Percentiles rank a stretch among this genome's conserved stretches.
phyloP scores from a whole-genome alignment of 2,329 filamentous ascomycete genomes.

The Aspergillus texensis region DNA sequence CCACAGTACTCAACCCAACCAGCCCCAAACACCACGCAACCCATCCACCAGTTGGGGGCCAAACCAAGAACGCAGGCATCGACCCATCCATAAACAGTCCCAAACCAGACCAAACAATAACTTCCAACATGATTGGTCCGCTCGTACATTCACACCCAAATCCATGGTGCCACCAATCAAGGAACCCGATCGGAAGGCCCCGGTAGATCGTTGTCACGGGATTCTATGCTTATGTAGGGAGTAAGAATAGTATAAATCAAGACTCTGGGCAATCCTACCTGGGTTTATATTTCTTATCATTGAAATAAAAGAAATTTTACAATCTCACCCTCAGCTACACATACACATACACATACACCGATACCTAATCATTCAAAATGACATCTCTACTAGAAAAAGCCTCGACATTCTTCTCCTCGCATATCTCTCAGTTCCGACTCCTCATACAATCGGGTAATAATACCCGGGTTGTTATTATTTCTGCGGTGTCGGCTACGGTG shows the following conservation, averaged over 20 bases:
- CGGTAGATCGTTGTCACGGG: background rate
- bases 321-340: background rate
- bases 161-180: background rate
- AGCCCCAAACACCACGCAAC: too few relatives aligned
- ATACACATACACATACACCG: too few relatives aligned
- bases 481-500: constrained; percentile 19
- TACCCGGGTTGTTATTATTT: constrained; percentile 12
- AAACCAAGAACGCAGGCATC: too few relatives aligned
- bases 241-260: too few relatives aligned
- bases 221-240: too few relatives aligned
- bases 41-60: too few relatives aligned
- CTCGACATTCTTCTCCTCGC: background rate
- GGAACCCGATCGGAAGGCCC: background rate
- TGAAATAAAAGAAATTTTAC: background rate
- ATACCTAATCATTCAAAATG: background rate
- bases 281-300: too few relatives aligned
- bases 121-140: background rate
- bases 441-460: background rate
- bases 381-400: background rate
- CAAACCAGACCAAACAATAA: too few relatives aligned
- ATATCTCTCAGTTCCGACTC: background rate
- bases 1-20: background rate
- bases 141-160: background rate
- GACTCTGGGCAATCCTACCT: too few relatives aligned
- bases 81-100: too few relatives aligned